Percentiles rank a stretch among this genome's conserved stretches.
Evolutionary conservation across 129 eudicot genomes (phyloP).

Genomic region (Erigeron canadensis): DNA sequence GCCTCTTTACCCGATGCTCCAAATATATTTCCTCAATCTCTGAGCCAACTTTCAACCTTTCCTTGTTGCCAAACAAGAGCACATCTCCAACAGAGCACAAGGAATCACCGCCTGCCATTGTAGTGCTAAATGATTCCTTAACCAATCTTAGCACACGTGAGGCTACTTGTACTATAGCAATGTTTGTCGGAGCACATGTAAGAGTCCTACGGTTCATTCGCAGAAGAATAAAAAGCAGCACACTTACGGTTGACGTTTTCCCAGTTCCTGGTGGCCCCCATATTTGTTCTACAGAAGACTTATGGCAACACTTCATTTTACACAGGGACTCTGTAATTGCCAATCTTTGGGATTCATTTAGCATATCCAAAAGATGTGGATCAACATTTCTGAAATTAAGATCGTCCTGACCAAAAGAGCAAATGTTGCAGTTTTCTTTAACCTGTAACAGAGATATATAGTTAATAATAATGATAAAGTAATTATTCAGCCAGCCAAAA

Average conservation of each 20-base stretch:
- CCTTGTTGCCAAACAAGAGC: conserved; percentile 56
- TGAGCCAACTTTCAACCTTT: conserved; percentile 41
- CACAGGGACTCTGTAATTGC: conserved; percentile 31
- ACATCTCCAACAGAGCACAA: conserved; percentile 43
- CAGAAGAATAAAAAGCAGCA: conserved; percentile 38
- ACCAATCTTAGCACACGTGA: conserved; percentile 38
- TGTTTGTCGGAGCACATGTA: conserved; percentile 28
- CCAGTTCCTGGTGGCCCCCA: conserved; percentile 91
- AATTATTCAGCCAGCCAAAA: not conserved
- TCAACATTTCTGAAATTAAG: not conserved
- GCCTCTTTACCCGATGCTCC: conserved; percentile 50
- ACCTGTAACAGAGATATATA: conserved; percentile 1
- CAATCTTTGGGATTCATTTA: conserved; percentile 44
- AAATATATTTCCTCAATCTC: conserved; percentile 44
- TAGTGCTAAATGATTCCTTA: conserved; percentile 22
- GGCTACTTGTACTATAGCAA: conserved; percentile 53
- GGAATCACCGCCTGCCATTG: conserved; percentile 14
- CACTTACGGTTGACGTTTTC: conserved; percentile 53
- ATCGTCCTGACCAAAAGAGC: not conserved
- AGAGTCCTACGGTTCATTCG: conserved; percentile 43
- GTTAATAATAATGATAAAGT: not conserved
- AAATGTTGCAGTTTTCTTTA: conserved; percentile 3
- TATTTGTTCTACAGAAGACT: conserved; percentile 40
- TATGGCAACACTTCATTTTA: conserved; percentile 32
- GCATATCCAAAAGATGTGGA: conserved; percentile 16